Conservation (phyloP, 2,329 filamentous ascomycete species). For the Botrytis hyacinthi region DNA sequence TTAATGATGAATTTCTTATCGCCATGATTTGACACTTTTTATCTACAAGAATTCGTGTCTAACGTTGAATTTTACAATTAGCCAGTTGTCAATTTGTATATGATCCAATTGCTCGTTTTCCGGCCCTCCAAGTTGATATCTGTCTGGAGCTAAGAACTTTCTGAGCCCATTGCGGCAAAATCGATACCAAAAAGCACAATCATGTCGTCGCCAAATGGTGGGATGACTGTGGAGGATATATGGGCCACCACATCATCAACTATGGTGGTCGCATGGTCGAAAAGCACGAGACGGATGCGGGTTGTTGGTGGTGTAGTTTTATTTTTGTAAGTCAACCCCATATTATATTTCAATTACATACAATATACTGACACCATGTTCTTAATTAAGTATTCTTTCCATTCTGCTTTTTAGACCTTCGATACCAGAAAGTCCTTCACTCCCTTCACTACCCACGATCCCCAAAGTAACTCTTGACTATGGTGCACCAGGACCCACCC, state of each 20-base stretch:
- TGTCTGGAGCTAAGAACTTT: background rate
- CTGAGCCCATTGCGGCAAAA: conserved; percentile 13
- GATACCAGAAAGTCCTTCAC: conserved; percentile 25
- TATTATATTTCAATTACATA: background rate
- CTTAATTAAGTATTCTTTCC: conserved; percentile 28
- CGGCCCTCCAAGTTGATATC: background rate
- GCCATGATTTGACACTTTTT: background rate
- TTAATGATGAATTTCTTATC: background rate
- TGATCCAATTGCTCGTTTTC: background rate
- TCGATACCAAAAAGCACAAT: background rate
- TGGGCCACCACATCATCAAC: conserved; percentile 31
- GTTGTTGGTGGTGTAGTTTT: conserved; percentile 30
- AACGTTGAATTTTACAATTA: background rate
- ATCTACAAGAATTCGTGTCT: background rate
- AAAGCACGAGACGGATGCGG: conserved; percentile 36
- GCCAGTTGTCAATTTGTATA: background rate
- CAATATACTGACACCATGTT: conserved; percentile 14
- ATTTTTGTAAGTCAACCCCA: conserved; percentile 30
- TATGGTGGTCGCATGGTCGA: conserved; percentile 32
- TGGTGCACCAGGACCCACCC: background rate
- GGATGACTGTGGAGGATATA: conserved; percentile 37
- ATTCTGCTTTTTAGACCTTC: conserved; percentile 31
- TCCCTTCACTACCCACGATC: conserved; percentile 20
- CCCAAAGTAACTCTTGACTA: conserved; percentile 25
- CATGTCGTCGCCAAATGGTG: conserved; percentile 29